Base-by-base conservation (phyloP, 305 asterid genomes). In the Solanum hybrid region DNA sequence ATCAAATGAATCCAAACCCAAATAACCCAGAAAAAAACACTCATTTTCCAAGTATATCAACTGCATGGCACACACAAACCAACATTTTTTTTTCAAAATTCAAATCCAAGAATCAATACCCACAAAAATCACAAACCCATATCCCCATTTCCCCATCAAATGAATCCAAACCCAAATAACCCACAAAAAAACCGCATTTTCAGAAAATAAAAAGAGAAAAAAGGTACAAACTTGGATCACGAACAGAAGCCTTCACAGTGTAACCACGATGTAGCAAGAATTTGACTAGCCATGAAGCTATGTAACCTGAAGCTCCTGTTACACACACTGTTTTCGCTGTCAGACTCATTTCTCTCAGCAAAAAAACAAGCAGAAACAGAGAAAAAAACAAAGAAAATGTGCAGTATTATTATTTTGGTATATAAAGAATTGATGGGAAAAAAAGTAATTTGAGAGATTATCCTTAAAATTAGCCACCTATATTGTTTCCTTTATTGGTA, bases 281-380 rank as follows among this genome's bases (percentile, higher is more conserved):
- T 65, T 92, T 92, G 87, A 92, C 93, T 0, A 92, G 83, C 93
- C 93, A 92, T 79, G 93, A 92, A 39, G 94, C 94, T 51, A 92
- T 91, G 93, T 79, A 91, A 26, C 94, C 94, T 7, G 94, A 92
- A 51, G 93, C 94, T 11, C 94, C 94, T 1, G 94, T 92, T 10
- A 92, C 94, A 29, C 93, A 91, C 15, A 92, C 94, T 2, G 90
- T 87, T 83, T 91, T 92, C 90, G 87, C 84, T 7, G 37, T 70
- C 26, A 57, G 4, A 45, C 87, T 90, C 89, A 51, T 85, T 26
- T 65, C 51, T 32, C 86, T 9, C 32, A 11, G 5, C 13, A 15
- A 80, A 80, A 80, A 26, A n/a, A 45, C 17, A 9, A 37, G 38
- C 13, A 73, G 10, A 22, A 32, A 20, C 68, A 57, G 15, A 34